Base-by-base conservation (phyloP, 768 basidiomycete genomes). In the Leccinellum rugosiceps region DNA sequence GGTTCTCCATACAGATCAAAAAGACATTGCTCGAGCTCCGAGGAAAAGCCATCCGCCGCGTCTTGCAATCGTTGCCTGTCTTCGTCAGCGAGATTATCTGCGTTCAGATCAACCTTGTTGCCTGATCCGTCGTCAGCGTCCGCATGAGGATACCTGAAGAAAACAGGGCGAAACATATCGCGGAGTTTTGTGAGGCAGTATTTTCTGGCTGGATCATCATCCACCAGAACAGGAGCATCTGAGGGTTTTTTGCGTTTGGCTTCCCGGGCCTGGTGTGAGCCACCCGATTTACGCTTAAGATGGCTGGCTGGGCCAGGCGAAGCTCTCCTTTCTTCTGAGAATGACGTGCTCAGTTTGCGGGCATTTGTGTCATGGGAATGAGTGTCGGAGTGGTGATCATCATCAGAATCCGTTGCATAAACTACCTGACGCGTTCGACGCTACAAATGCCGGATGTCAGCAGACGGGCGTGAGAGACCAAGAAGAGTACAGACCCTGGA, bases 181-280 rank as follows among this genome's bases (percentile, higher is more conserved):
- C 84, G 81, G 63, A 92, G 73, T 72, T 92, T 92, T 14, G 81
- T 80, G 50, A 90, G 76, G 70, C 92, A 94, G 63, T 92, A 93
- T 68, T 86, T 91, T 60, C 92, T 80, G 0, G 83, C 79, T 9
- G 88, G 83, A 64, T 94, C 91, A n/a, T 86, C 86, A 6, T 75
- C 70, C 1, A 77, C 72, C n/a, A 66, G 63, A 21, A 72, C 28
- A 13, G 75, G 73, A 38, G 70, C 69, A 30, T 76, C 73, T 30
- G 78, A 77, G 21, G 75, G 70, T 65, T 77, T 81, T 57, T 80
- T 77, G 67, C 85, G 85, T 14, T 79, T 67, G 17, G 78, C 64
- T 7, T 76, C 77, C 10, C 76, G 70, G 43, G 75, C 71, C 8
- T 71, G 69, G 3, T 74, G 67, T 3, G 68, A 63, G n/a, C 73